Conservation (phyloP, 805 yeast genomes). For the Zygoascus flipseniorum region DNA sequence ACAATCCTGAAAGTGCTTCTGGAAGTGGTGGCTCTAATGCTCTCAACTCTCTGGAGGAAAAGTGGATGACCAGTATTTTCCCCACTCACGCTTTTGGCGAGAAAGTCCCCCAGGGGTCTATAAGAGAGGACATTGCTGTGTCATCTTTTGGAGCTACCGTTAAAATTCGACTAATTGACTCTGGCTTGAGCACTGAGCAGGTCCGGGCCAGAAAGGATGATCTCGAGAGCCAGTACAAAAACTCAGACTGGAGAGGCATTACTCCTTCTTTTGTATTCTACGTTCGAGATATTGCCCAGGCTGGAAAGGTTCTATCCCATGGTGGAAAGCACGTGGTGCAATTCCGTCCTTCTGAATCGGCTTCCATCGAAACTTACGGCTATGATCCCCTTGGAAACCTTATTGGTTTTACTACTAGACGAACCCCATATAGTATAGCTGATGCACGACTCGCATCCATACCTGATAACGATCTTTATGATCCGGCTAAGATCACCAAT, state of each 20-base stretch:
- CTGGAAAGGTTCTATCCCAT: constrained; percentile 10
- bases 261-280: constrained; percentile 40
- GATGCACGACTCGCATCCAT: constrained; percentile 1
- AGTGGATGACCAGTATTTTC: constrained; percentile 22
- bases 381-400: constrained; percentile 80
- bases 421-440: constrained; percentile 21
- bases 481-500: background rate
- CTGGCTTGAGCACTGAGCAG: constrained; percentile 18
- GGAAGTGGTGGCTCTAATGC: constrained; percentile 9
- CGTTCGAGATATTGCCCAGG: constrained; percentile 31
- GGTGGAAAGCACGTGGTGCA: constrained; percentile 22
- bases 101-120: background rate
- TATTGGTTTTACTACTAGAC: constrained; percentile 63
- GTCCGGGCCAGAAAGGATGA: constrained; percentile 11
- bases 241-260: constrained; percentile 43
- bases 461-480: constrained; percentile 1
- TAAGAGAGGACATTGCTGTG: background rate
- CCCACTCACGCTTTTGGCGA: constrained; percentile 9
- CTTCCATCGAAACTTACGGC: constrained; percentile 67
- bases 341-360: constrained; percentile 47
- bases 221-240: constrained; percentile 12
- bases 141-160: constrained; percentile 22
- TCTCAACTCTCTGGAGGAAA: constrained; percentile 21
- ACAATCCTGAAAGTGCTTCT: constrained; percentile 22
- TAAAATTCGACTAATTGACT: constrained; percentile 24